These are phyloP conservation scores for Inga laurina DNA, from an alignment of 306 rosid genomes.

Conservation along the genomic window DNA sequence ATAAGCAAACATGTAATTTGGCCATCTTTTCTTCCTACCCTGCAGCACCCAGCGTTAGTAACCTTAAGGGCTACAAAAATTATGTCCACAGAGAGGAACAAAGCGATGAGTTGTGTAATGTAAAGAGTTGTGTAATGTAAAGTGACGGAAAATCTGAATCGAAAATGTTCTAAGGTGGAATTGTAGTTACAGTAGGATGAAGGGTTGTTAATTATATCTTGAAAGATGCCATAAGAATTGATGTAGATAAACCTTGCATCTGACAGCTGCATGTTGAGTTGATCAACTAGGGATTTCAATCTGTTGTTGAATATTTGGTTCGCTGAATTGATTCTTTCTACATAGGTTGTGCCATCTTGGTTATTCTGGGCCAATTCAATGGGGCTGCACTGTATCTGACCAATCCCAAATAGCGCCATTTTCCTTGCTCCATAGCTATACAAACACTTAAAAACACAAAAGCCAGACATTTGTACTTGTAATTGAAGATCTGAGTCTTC, in stretches of 20 bases:
- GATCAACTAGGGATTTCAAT: constrained; percentile 65
- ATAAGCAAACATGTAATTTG: constrained; percentile 74
- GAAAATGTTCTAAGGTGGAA: background rate
- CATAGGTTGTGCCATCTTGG: constrained; percentile 78
- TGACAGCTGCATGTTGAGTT: constrained; percentile 55
- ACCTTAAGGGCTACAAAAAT: constrained; percentile 59
- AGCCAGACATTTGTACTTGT: background rate
- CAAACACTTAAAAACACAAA: too few relatives aligned
- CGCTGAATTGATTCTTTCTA: constrained; percentile 67
- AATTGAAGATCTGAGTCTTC: background rate
- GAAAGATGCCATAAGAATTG: constrained; percentile 71
- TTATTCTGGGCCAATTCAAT: constrained; percentile 77
- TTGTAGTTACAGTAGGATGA: constrained; percentile 58
- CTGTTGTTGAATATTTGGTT: constrained; percentile 74
- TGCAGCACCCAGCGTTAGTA: constrained; percentile 79
- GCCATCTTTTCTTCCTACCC: constrained; percentile 89
- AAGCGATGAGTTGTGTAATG: background rate
- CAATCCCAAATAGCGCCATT: constrained; percentile 79
- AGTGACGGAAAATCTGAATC: background rate
- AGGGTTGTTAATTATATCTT: constrained; percentile 68
- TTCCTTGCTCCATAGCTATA: constrained; percentile 34
- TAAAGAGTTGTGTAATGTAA: background rate
- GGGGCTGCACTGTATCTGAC: constrained; percentile 89
- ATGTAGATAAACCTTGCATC: constrained; percentile 71
- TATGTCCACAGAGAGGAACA: background rate